These are phyloP conservation scores for Scheffersomyces stipitis DNA, from an alignment of 805 yeast species.

Conservation along the genomic window DNA sequence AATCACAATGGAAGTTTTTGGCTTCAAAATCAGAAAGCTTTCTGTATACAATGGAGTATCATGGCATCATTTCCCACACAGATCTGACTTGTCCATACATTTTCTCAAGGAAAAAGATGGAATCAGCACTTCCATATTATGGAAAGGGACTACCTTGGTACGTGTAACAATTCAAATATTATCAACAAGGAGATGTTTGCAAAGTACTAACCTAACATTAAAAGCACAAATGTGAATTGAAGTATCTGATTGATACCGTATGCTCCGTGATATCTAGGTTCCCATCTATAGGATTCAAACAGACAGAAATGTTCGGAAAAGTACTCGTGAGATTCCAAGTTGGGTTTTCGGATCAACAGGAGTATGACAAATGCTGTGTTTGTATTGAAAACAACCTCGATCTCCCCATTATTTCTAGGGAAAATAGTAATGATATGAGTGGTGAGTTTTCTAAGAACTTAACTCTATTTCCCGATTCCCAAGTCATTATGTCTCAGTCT, in stretches of 20 bases:
- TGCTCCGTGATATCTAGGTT: conserved; percentile 18
- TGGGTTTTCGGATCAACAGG: conserved; percentile 14
- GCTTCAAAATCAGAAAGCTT: conserved; percentile 6
- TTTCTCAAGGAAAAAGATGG: conserved; percentile 8
- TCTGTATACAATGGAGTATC: conserved; percentile 2
- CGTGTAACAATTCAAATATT: conserved; percentile 8
- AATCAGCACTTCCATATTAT: conserved; percentile 10
- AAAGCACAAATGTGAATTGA: conserved; percentile 10
- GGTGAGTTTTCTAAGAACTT: neutral
- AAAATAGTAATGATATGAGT: neutral
- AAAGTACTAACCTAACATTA: conserved; percentile 8
- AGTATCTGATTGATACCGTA: conserved; percentile 4
- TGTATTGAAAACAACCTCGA: conserved; percentile 5
- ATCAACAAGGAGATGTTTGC: neutral
- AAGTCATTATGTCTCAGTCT: neutral
- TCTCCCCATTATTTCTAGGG: neutral
- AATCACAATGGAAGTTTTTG: neutral
- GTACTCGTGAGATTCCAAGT: conserved; percentile 28
- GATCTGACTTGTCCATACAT: conserved; percentile 20
- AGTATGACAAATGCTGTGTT: conserved; percentile 10
- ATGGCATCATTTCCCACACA: conserved; percentile 35
- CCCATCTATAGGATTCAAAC: conserved; percentile 32
- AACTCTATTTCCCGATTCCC: neutral
- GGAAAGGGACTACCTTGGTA: conserved; percentile 22
- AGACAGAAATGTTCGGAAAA: conserved; percentile 16